Conservation (phyloP, 192 early-diverging fungal species). For the Entomortierella parvispora region DNA sequence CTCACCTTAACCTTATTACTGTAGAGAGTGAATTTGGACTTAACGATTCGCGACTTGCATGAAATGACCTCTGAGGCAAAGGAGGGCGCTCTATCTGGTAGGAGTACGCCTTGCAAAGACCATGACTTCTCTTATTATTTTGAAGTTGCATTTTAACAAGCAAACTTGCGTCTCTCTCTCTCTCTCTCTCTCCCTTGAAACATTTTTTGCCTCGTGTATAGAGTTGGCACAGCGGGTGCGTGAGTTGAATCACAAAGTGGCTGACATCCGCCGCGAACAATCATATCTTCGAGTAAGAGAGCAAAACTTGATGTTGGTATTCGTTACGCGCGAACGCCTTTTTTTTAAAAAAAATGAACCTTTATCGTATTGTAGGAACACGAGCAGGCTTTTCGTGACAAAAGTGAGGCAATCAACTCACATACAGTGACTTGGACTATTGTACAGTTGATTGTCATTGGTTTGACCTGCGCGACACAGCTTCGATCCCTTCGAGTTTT, state of each 20-base stretch:
- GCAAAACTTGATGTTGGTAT: slow-evolving; percentile 6
- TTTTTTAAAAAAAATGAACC: neutral
- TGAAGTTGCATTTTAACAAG: neutral
- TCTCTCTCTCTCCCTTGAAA: too few species aligned
- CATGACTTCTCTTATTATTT: neutral
- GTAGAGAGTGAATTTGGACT: slow-evolving; percentile 60
- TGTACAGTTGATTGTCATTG: slow-evolving; percentile 83
- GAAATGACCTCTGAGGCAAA: slow-evolving; percentile 36
- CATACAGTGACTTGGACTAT: slow-evolving; percentile 90
- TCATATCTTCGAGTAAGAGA: slow-evolving; percentile 82
- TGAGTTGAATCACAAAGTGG: slow-evolving; percentile 80
- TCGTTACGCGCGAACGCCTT: too few species aligned
- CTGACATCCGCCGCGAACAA: slow-evolving; percentile 89
- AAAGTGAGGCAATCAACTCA: slow-evolving; percentile 84
- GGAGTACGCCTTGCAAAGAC: neutral
- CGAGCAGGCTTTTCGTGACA: slow-evolving; percentile 88
- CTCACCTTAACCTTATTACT: neutral
- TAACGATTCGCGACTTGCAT: slow-evolving; percentile 57
- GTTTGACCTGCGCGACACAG: slow-evolving; percentile 83
- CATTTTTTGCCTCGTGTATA: slow-evolving; percentile 25
- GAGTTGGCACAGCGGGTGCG: slow-evolving; percentile 76
- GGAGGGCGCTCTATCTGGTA: slow-evolving; percentile 52
- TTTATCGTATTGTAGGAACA: slow-evolving; percentile 70
- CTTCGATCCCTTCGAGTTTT: slow-evolving; percentile 85
- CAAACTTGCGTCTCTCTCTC: too few species aligned